Percentiles rank a stretch among this genome's conserved stretches.
These are phyloP conservation scores for Podila epicladia DNA, from an alignment of 192 early-diverging fungal species.

Conservation along the genomic window DNA sequence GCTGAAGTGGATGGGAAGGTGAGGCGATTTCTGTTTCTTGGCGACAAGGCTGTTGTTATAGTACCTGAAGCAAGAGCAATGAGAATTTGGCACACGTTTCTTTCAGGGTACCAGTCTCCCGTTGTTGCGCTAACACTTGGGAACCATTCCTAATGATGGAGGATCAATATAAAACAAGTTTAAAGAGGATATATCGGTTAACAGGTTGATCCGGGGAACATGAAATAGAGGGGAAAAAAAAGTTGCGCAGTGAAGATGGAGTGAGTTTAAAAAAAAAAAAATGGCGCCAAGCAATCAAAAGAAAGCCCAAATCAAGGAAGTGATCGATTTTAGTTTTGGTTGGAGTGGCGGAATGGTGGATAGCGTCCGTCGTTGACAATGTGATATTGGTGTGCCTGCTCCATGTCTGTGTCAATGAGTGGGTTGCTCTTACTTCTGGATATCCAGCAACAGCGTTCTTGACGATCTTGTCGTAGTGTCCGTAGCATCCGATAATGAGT, in stretches of 20 bases:
- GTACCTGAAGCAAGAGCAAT: conserved; percentile 77
- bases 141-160: conserved; percentile 69
- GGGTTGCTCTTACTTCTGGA: conserved; percentile 61
- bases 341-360: too few relatives aligned
- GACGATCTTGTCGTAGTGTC: conserved; percentile 85
- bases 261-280: neutral
- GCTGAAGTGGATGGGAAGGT: neutral
- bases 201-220: neutral
- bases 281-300: too few relatives aligned
- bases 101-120: conserved; percentile 82
- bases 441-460: conserved; percentile 82
- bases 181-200: conserved; percentile 4
- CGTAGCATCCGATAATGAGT: conserved; percentile 72
- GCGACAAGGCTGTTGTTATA: neutral
- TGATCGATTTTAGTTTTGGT: too few relatives aligned
- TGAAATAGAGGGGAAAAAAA: neutral
- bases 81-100: conserved; percentile 80
- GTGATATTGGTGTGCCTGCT: too few relatives aligned
- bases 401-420: too few relatives aligned
- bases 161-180: conserved; percentile 8
- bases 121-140: conserved; percentile 85
- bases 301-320: too few relatives aligned
- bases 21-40: too few relatives aligned
- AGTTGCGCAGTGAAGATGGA: neutral
- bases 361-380: too few relatives aligned